Evolutionary conservation across 169 alveolate species (phyloP), one percentile per base, ranked within the genome.

Genomic region (Eimeria zaria): DNA sequence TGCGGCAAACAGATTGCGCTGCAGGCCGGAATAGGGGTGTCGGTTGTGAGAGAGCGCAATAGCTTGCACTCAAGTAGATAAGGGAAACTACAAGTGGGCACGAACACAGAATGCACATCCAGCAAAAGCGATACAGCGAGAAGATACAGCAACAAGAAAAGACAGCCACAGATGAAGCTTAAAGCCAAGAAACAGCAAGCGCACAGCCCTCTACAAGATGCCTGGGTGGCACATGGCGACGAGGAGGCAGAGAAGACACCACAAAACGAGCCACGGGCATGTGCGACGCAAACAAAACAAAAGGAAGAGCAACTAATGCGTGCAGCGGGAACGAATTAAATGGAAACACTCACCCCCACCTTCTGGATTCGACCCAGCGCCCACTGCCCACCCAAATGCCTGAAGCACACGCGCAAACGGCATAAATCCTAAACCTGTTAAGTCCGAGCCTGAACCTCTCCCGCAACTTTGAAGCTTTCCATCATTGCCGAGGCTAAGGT

Each of bases 331-430:
- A 53, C 53, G 14, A 12, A 33, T 71, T 12, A 8, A 16, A 71
- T 11, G 30, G 51, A n/a, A n/a, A n/a, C n/a, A n/a, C n/a, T n/a
- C 33, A n/a, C 22, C 33, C 73, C 33, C 36, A 83, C 91, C 73
- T 6, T 55, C 73, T n/a, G 69, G 53, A 9, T 83, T 55, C 55
- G 73, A 27, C 18, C 91, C 91, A 33, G 73, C 46, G 24, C 91
- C 91, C 51, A 83, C 30, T 83, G 91, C 91, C 91, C 91, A 83
- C 55, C 91, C 91, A 27, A 20, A 51, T 30, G 91, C 91, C 91
- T 83, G 64, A 44, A 46, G 64, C 88, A 44, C 22, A 83, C 33
- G 30, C 91, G 76, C 91, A 83, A n/a, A 46, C 62, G 36, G 41
- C 67, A 48, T 44, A 44, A 78, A 78, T 30, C 51, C 27, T 11